Evolutionary conservation across 2,329 filamentous ascomycete genomes (phyloP).

Genomic region (Hypomyces rosellus): DNA sequence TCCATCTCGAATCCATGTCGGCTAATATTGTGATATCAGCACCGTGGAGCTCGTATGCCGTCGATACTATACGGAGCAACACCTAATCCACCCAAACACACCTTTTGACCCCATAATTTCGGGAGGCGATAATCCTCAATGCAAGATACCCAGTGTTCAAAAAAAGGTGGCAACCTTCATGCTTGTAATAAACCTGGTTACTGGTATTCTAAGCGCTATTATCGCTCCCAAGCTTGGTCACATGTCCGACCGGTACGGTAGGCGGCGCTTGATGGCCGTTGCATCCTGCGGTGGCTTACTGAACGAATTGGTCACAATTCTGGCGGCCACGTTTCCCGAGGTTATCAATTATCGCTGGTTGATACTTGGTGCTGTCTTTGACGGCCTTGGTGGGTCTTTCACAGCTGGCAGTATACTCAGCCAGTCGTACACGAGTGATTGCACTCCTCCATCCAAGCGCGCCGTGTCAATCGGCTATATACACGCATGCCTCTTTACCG

Average conservation of each 20-base stretch:
- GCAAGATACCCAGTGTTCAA: conserved; percentile 72
- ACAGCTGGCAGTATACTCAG: conserved; percentile 70
- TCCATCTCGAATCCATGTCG: not conserved
- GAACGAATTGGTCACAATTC: conserved; percentile 69
- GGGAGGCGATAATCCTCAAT: conserved; percentile 69
- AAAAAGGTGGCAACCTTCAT: conserved; percentile 70
- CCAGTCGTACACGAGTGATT: conserved; percentile 86
- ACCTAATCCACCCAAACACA: conserved; percentile 51
- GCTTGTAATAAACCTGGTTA: conserved; percentile 66
- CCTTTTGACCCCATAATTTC: conserved; percentile 58
- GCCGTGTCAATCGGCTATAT: conserved; percentile 84
- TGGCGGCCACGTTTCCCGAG: conserved; percentile 70
- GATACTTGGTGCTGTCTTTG: conserved; percentile 67
- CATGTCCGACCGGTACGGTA: conserved; percentile 80
- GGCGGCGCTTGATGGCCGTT: conserved; percentile 66
- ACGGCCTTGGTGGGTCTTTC: conserved; percentile 84
- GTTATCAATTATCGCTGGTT: conserved; percentile 71
- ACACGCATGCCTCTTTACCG: conserved; percentile 80
- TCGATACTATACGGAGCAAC: conserved; percentile 68
- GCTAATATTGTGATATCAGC: conserved; percentile 26
- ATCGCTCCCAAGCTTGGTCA: conserved; percentile 77
- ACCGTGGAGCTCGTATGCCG: conserved; percentile 79
- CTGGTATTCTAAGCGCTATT: conserved; percentile 72
- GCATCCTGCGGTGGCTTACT: conserved; percentile 68
- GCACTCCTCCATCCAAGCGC: conserved; percentile 70